A percentile compares a stretch with the other conserved stretches of the same genome.
These are phyloP conservation scores for Pseudocercospora pini-densiflorae DNA, from an alignment of 2,329 filamentous ascomycete species.

Conservation along the genomic window DNA sequence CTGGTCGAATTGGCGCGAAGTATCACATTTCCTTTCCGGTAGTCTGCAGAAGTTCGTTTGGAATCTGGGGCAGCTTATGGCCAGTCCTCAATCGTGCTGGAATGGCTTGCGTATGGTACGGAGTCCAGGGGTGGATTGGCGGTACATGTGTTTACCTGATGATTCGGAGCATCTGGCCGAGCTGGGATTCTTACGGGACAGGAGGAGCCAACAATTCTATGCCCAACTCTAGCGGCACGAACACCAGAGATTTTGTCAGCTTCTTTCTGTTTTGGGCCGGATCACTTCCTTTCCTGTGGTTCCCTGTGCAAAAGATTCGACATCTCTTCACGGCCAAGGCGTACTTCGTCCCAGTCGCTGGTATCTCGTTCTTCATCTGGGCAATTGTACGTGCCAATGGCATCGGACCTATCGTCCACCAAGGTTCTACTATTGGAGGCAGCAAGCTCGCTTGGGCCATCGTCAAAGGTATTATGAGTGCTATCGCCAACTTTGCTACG, in stretches of 20 bases:
- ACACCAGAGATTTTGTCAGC: conserved; percentile 74
- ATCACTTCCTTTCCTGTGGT: conserved; percentile 84
- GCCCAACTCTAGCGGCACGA: conserved; percentile 67
- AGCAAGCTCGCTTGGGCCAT: conserved; percentile 78
- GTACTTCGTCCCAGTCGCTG: conserved; percentile 80
- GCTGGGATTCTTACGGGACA: conserved; percentile 49
- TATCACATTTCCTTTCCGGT: conserved; percentile 94
- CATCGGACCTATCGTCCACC: conserved; percentile 78
- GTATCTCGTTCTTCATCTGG: conserved; percentile 87
- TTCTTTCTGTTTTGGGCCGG: conserved; percentile 88
- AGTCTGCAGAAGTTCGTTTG: conserved; percentile 76
- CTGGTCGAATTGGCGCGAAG: conserved; percentile 80
- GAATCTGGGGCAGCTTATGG: conserved; percentile 88
- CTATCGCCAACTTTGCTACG: conserved; percentile 89
- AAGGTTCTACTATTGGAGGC: conserved; percentile 66
- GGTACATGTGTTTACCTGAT: conserved; percentile 82
- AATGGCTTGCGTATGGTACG: conserved; percentile 88
- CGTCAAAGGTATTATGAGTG: conserved; percentile 83
- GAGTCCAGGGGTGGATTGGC: conserved; percentile 84
- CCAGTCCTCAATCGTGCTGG: conserved; percentile 87
- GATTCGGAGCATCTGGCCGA: conserved; percentile 60
- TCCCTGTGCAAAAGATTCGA: conserved; percentile 84
- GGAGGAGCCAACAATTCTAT: conserved; percentile 68
- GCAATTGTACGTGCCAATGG: conserved; percentile 79
- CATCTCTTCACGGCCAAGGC: conserved; percentile 95